Conservation (phyloP, 441 rosid genomes). For the Eutrema salsugineum region DNA sequence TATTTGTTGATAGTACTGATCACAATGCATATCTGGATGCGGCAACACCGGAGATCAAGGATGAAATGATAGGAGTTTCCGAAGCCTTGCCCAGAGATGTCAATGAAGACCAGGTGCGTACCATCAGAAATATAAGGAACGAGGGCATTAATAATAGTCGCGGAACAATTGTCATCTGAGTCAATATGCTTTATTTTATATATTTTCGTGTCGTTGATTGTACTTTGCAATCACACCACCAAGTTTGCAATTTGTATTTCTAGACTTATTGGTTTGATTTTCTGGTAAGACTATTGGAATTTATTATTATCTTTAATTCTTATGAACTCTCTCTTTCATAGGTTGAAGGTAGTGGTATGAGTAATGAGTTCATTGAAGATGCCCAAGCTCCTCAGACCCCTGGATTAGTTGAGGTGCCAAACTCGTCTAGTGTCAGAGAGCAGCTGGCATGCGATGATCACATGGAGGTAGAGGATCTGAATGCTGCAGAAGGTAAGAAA, state of each 20-base stretch:
- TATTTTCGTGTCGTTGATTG: neutral
- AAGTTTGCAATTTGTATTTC: neutral
- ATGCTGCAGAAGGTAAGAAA: conserved; percentile 39
- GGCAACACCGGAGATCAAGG: conserved; percentile 34
- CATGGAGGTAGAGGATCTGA: conserved; percentile 58
- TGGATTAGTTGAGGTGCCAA: conserved; percentile 72
- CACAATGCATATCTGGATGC: conserved; percentile 42
- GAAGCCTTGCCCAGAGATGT: conserved; percentile 46
- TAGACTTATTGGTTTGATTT: neutral
- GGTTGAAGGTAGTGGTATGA: conserved; percentile 45
- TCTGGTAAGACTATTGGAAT: neutral
- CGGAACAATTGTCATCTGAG: neutral
- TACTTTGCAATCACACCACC: neutral
- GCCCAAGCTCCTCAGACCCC: conserved; percentile 95
- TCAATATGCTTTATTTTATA: neutral
- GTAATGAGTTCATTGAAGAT: conserved; percentile 56
- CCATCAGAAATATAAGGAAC: neutral
- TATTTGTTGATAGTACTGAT: conserved; percentile 49
- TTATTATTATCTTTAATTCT: neutral
- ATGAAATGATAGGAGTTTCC: conserved; percentile 26
- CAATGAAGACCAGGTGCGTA: conserved; percentile 58
- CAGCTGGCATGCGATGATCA: conserved; percentile 66
- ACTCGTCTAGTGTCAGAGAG: conserved; percentile 60
- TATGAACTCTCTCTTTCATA: conserved; percentile 34
- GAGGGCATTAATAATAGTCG: neutral